These are phyloP conservation scores for Ramaria rubella DNA, from an alignment of 768 basidiomycete species.

Conservation along the genomic window DNA sequence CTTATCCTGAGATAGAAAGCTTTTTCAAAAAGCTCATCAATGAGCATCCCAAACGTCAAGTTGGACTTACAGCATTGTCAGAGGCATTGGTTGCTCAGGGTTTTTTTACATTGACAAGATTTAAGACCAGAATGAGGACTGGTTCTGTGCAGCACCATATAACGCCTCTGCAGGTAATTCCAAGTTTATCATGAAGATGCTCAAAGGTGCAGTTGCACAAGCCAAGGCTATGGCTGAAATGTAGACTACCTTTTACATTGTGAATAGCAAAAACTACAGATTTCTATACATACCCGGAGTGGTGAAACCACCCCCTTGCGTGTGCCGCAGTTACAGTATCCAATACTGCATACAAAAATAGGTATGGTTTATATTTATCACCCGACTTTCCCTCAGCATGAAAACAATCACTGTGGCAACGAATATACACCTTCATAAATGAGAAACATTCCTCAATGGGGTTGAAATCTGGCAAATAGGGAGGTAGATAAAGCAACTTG, in stretches of 20 bases:
- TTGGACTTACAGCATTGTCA: background rate
- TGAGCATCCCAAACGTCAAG: too few species aligned
- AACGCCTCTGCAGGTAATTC: background rate
- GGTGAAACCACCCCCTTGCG: background rate
- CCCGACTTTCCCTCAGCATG: background rate
- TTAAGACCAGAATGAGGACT: background rate
- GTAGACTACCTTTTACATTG: background rate
- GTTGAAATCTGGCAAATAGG: slow-evolving; percentile 33
- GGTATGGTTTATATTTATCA: background rate
- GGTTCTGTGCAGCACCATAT: background rate
- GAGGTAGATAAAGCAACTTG: slow-evolving; percentile 26
- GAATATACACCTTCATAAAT: slow-evolving; percentile 26
- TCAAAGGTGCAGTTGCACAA: background rate
- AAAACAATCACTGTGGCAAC: slow-evolving; percentile 15
- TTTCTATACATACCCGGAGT: background rate
- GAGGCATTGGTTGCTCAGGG: background rate
- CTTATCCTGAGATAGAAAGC: background rate
- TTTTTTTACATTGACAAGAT: background rate
- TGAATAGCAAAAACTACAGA: background rate
- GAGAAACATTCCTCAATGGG: slow-evolving; percentile 32
- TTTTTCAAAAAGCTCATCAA: background rate
- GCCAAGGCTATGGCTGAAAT: background rate
- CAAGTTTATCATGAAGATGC: background rate
- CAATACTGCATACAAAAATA: background rate
- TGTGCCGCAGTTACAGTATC: background rate